Base-by-base conservation (phyloP, 164 flowering plant genomes). In the Buxus sempervirens region DNA sequence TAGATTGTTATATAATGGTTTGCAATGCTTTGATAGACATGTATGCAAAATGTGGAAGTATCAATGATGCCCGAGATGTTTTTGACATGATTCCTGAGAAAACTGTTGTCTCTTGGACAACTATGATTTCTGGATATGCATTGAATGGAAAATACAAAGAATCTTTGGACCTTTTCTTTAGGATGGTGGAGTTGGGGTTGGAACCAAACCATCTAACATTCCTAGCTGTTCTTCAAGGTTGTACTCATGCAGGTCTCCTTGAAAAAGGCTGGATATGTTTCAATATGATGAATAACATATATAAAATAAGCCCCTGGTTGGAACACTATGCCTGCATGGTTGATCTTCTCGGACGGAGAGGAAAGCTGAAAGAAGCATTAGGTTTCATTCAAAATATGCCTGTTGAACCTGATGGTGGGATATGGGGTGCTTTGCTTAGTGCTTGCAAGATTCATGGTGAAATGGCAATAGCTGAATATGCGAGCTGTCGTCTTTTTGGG, bases 41-140 rank as follows among this genome's bases (percentile, higher is more conserved):
- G 83, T 84, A 84, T 69, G 73, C 76, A 26, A 84, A 84, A 70
- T 84, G 84, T 75, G 88, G 86, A 51, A 68, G 75, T 63, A 56
- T 82, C 18, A 59, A 42, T 19, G 62, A 70, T 28, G 86, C 88
- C 70, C 65, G 67, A 51, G 74, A 76, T n/a, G 58, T 84, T 58
- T 84, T 84, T 55, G 22, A 42, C 16, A 27, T 69, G 21, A 76
- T 81, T 75, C 71, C 72, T 6, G 73, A 69, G 32, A 82, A 24
- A 65, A 82, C 75, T 38, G 62, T 80, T 51, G 75, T 84, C 57
- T 79, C 88, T 1, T 84, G 84, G 86, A 84, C 84, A 23, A 66
- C 83, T n/a, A 70, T 84, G 79, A 79, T 84, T 20, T 32, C 38
- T 3, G 38, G 38, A 7, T 32, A 7, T 32, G 38, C 38, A 32